phyloP scores from a whole-genome alignment of 2,329 filamentous ascomycete genomes.

The Hypoxylon sp. region DNA sequence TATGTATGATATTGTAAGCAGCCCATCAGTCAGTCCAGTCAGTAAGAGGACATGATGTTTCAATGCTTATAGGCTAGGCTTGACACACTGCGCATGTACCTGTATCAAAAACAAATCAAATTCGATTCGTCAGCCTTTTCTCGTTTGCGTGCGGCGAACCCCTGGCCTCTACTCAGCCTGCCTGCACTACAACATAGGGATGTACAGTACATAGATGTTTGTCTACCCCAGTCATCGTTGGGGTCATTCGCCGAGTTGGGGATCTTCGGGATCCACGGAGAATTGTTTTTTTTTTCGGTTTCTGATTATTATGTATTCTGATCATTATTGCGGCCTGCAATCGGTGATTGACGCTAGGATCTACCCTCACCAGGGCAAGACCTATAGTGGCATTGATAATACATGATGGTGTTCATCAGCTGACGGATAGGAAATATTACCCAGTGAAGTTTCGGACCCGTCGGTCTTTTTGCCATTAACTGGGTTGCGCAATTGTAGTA shows the following conservation, averaged over 20 bases:
- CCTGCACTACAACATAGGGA: conserved; percentile 32
- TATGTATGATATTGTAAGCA: conserved; percentile 24
- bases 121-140: conserved; percentile 43
- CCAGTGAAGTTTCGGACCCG: conserved; percentile 32
- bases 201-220: conserved; percentile 38
- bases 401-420: conserved; percentile 44
- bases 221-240: conserved; percentile 20
- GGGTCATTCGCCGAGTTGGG: conserved; percentile 27
- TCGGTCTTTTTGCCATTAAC: conserved; percentile 33
- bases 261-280: conserved; percentile 32
- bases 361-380: conserved; percentile 30
- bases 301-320: conserved; percentile 20
- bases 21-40: conserved; percentile 12
- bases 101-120: conserved; percentile 24
- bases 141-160: conserved; percentile 35
- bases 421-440: conserved; percentile 41
- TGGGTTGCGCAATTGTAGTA: conserved; percentile 30
- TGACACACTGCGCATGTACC: conserved; percentile 16
- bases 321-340: conserved; percentile 22
- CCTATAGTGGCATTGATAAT: conserved; percentile 36
- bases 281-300: conserved; percentile 22
- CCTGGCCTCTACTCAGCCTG: conserved; percentile 42
- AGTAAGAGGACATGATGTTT: conserved; percentile 30
- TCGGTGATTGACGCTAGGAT: conserved; percentile 34
- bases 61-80: conserved; percentile 36